phyloP scores from a whole-genome alignment of 1,284 basidiomycete species.

The Cryptococcus sp. region DNA sequence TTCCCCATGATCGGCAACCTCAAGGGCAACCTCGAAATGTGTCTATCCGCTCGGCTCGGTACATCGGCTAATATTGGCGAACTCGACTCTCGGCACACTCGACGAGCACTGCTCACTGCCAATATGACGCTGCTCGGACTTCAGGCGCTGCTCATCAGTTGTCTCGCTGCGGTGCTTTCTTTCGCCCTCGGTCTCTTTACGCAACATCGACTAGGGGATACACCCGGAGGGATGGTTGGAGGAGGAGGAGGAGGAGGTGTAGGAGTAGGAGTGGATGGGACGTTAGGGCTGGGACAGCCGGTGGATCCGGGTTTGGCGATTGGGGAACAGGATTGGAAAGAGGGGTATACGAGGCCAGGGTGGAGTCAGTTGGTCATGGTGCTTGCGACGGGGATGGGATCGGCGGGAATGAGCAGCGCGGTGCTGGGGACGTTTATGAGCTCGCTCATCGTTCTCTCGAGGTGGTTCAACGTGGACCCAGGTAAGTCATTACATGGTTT shows the following conservation, averaged over 20 bases:
- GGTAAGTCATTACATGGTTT: conserved; percentile 51
- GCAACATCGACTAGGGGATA: conserved; percentile 48
- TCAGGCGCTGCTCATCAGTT: conserved; percentile 84
- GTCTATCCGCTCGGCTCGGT: conserved; percentile 41
- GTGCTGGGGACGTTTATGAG: conserved; percentile 92
- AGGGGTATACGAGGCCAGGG: conserved; percentile 46
- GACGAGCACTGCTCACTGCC: conserved; percentile 67
- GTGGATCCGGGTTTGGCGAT: conserved; percentile 25
- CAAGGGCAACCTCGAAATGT: conserved; percentile 79
- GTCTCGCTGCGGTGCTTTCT: conserved; percentile 73
- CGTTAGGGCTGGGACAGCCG: background rate
- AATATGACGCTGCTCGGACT: conserved; percentile 86
- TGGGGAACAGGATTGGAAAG: conserved; percentile 36
- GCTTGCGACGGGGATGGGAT: conserved; percentile 80
- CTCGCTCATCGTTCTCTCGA: conserved; percentile 70
- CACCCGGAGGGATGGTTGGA: conserved; percentile 17
- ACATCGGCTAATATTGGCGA: conserved; percentile 68
- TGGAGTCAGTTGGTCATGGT: conserved; percentile 65
- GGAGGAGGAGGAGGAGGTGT: conserved; percentile 11
- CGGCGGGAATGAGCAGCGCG: conserved; percentile 72
- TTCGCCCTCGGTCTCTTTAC: conserved; percentile 66
- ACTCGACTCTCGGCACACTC: conserved; percentile 65
- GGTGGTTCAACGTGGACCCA: conserved; percentile 72
- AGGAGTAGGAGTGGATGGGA: conserved; percentile 8
- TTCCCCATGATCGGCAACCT: conserved; percentile 91